These are phyloP conservation scores for Pichiaceae sp. DNA, from an alignment of 1,139 yeast genomes.

Conservation along the genomic window DNA sequence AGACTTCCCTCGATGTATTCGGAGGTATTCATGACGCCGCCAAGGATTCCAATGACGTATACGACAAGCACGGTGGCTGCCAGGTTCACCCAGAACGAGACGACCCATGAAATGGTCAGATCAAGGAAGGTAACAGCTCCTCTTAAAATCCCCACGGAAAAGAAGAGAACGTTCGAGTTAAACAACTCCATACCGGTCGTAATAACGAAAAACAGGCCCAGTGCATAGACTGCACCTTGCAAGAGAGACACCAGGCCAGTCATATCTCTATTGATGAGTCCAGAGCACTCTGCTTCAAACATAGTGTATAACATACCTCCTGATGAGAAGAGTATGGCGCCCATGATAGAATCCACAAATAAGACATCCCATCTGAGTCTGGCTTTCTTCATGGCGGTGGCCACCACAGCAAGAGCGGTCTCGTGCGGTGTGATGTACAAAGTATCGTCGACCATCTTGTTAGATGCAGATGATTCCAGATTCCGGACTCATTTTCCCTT, in stretches of 20 bases:
- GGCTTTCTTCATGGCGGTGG: conserved; percentile 75
- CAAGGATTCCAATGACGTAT: conserved; percentile 49
- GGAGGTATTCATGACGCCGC: conserved; percentile 36
- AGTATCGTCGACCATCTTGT: conserved; percentile 37
- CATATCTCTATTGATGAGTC: conserved; percentile 28
- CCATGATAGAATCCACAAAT: conserved; percentile 54
- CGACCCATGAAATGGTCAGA: conserved; percentile 55
- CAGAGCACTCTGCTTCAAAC: conserved; percentile 44
- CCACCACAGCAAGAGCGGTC: conserved; percentile 74
- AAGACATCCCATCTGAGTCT: conserved; percentile 52
- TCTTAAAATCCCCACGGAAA: conserved; percentile 57
- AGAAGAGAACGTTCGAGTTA: conserved; percentile 64
- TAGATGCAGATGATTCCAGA: too few relatives aligned
- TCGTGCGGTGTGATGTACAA: conserved; percentile 66
- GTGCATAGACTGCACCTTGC: conserved; percentile 54
- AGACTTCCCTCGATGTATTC: conserved; percentile 38
- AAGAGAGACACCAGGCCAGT: conserved; percentile 46
- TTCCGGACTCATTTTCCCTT: too few relatives aligned
- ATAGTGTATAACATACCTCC: conserved; percentile 68
- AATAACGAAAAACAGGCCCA: conserved; percentile 68
- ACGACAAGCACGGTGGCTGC: conserved; percentile 58
- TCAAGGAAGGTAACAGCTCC: conserved; percentile 63
- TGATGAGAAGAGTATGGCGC: conserved; percentile 59
- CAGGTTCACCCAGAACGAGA: conserved; percentile 59
- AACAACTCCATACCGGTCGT: conserved; percentile 66